phyloP scores from a whole-genome alignment of 2,329 filamentous ascomycete genomes.

The Trichoderma guizhouense region DNA sequence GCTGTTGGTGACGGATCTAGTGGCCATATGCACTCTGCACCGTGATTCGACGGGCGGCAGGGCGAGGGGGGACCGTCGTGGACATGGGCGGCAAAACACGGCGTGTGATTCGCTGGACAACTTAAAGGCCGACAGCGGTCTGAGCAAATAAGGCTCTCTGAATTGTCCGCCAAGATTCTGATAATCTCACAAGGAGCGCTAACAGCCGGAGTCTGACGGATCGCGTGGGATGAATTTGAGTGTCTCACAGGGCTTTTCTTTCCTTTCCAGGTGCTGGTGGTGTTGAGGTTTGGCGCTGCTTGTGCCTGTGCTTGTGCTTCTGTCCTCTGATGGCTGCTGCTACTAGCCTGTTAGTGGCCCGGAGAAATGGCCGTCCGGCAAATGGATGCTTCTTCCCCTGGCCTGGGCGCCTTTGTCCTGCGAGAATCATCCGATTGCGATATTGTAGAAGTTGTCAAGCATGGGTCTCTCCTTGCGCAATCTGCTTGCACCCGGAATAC shows the following conservation, averaged over 20 bases:
- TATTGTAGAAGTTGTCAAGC: background rate
- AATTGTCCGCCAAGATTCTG: background rate
- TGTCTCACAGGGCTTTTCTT: background rate
- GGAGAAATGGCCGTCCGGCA: background rate
- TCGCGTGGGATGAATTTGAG: background rate
- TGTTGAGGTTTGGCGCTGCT: background rate
- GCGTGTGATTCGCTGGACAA: conserved; percentile 22
- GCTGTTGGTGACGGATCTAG: conserved; percentile 15
- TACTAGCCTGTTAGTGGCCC: background rate
- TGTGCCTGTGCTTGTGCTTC: background rate
- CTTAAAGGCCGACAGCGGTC: background rate
- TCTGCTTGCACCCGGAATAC: background rate
- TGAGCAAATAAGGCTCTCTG: background rate
- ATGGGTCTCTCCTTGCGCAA: background rate
- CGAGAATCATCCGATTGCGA: background rate
- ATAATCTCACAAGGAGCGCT: background rate
- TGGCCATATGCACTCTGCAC: conserved; percentile 2
- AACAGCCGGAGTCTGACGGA: background rate
- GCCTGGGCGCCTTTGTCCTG: background rate
- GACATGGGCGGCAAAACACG: conserved; percentile 22
- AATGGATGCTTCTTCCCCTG: background rate
- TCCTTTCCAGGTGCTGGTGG: background rate
- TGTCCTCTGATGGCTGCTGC: background rate
- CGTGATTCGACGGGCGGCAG: conserved; percentile 20
- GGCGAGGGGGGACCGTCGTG: conserved; percentile 4